These are phyloP conservation scores for Rhodosporidiobolus odoratus DNA, from an alignment of 768 basidiomycete species.

Conservation along the genomic window DNA sequence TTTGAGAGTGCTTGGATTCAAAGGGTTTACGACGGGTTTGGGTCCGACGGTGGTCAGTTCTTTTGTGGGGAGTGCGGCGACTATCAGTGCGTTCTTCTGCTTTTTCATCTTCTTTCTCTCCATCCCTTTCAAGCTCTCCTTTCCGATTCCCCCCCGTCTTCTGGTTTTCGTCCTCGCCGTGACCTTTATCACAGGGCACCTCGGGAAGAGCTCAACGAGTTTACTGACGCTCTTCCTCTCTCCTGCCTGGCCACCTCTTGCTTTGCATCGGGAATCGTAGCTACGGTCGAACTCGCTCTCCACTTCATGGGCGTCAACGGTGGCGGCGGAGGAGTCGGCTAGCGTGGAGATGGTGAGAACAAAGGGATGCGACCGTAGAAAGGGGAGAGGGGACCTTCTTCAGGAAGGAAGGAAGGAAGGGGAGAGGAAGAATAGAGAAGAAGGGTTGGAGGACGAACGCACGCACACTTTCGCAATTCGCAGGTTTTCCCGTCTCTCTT, in stretches of 20 bases:
- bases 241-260: too few species aligned
- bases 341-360: background rate
- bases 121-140: background rate
- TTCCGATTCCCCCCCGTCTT: background rate
- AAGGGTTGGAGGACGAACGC: too few species aligned
- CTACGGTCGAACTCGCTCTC: constrained; percentile 31
- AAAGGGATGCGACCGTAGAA: too few species aligned
- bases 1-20: constrained; percentile 24
- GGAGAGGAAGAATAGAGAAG: background rate
- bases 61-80: constrained; percentile 39
- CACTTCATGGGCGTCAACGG: constrained; percentile 34
- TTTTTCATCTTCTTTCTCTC: background rate
- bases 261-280: too few species aligned
- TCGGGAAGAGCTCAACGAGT: too few species aligned
- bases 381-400: too few species aligned
- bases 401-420: background rate
- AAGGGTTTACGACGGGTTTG: constrained; percentile 26
- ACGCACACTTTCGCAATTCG: too few species aligned
- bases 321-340: constrained; percentile 20
- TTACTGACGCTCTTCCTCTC: too few species aligned
- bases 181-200: too few species aligned
- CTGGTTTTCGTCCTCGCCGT: background rate
- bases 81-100: constrained; percentile 30
- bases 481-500: too few species aligned
- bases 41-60: constrained; percentile 33